A percentile compares a stretch with the other conserved stretches of the same genome.
These are phyloP conservation scores for Eimeria praecox DNA, from an alignment of 169 alveolate species.

Conservation along the genomic window DNA sequence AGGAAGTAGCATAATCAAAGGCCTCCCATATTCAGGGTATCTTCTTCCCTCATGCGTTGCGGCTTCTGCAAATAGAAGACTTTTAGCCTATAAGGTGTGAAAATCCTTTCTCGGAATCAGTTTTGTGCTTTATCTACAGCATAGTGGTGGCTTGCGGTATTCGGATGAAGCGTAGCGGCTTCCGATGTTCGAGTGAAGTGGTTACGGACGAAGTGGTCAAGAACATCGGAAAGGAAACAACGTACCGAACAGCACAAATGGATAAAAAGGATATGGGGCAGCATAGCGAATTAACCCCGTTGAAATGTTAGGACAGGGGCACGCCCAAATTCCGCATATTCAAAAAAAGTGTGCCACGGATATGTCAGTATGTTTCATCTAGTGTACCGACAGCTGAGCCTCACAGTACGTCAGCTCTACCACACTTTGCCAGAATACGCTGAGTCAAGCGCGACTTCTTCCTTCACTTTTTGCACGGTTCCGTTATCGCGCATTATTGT, in stretches of 20 bases:
- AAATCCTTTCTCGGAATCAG: background rate
- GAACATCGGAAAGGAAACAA: background rate
- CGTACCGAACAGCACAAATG: background rate
- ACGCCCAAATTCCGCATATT: background rate
- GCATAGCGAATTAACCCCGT: background rate
- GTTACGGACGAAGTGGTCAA: background rate
- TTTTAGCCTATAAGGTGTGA: background rate
- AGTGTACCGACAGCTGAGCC: conserved; percentile 65
- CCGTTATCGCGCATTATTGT: conserved; percentile 40
- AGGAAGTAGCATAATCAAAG: background rate
- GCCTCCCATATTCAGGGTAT: background rate
- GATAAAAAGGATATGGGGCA: background rate
- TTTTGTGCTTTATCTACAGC: background rate
- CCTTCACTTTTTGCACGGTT: conserved; percentile 74
- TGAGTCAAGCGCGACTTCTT: conserved; percentile 53
- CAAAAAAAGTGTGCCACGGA: background rate
- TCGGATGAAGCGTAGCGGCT: background rate
- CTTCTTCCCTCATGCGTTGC: background rate
- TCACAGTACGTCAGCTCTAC: background rate
- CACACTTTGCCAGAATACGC: conserved; percentile 15
- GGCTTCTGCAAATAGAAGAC: background rate
- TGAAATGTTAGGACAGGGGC: background rate
- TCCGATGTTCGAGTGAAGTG: background rate
- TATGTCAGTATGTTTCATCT: background rate
- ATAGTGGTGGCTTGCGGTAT: background rate